phyloP scores from a whole-genome alignment of 495 filamentous ascomycete species.

The Tuber indicum region DNA sequence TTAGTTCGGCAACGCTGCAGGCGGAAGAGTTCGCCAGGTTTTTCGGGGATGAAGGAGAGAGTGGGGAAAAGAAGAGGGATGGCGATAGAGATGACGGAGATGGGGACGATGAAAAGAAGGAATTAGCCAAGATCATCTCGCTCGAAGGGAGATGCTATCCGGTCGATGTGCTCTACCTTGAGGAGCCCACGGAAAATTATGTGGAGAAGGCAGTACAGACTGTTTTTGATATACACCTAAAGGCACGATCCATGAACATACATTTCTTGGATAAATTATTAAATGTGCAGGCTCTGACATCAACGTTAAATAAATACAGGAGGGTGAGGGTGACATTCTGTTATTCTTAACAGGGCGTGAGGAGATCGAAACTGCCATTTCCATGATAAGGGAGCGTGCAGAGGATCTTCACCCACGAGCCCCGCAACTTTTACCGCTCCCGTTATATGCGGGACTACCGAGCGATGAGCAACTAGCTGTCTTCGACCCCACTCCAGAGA shows the following conservation, averaged over 20 bases:
- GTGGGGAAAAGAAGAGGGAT: conserved; percentile 43
- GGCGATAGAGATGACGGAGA: conserved; percentile 42
- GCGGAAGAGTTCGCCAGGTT: conserved; percentile 83
- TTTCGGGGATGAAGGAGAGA: conserved; percentile 55
- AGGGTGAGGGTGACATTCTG: conserved; percentile 74
- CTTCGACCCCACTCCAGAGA: conserved; percentile 79
- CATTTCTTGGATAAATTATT: background rate
- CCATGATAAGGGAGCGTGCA: conserved; percentile 70
- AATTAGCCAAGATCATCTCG: conserved; percentile 69
- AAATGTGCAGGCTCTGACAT: background rate
- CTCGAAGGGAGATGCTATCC: conserved; percentile 88
- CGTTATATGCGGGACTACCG: conserved; percentile 82
- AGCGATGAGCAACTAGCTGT: conserved; percentile 89
- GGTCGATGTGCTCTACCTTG: conserved; percentile 80
- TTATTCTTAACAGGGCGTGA: conserved; percentile 89
- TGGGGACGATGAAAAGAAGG: conserved; percentile 35
- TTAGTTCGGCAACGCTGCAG: conserved; percentile 91
- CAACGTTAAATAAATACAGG: conserved; percentile 28
- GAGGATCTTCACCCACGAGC: conserved; percentile 65
- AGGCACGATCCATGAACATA: conserved; percentile 50
- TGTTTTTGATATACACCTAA: conserved; percentile 87
- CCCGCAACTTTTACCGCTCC: conserved; percentile 64
- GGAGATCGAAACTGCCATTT: conserved; percentile 78
- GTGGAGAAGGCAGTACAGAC: conserved; percentile 79
- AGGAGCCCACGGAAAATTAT: conserved; percentile 77